Evolutionary conservation across 192 early-diverging fungal genomes (phyloP), one percentile per base, ranked within the genome.

Genomic region (Linnemannia exigua): DNA sequence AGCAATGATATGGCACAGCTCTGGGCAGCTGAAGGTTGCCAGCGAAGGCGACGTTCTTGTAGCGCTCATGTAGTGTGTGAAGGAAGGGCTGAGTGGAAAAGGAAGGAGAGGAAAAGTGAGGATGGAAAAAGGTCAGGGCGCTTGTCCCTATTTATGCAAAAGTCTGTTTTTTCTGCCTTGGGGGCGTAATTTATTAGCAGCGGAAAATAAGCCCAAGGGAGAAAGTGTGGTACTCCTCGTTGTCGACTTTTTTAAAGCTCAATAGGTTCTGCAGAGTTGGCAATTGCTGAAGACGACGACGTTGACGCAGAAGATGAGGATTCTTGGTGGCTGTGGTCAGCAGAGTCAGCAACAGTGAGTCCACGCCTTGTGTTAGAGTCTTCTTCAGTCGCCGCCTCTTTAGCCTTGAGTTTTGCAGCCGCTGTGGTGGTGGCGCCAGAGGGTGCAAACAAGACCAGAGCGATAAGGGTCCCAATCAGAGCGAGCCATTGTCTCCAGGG

Each of bases 391-490:
- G n/a, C 54, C 0, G 54, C n/a, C 25, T 61, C n/a, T 12, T 61
- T 28, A 11, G 58, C 28, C 58, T 31, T 63, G 28, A 63, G 58
- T 63, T 11, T 63, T 31, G 58, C 58, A 12, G 58, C 28, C 25
- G 52, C 52, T n/a, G n/a, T n/a, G n/a, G n/a, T n/a, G 28, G 58
- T 63, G 28, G 58, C n/a, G 28, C 58, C 58, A 63, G 58, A 63
- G 28, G 58, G 58, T 16, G 58, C 28, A 63, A 63, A 63, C 28
- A 63, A 25, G 58, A 63, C 22, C 12, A 63, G 28, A 11, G 58
- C 58, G 12, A 63, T 3, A 28, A 63, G 28, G 12, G 58, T 63
- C 25, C 58, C 28, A 11, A 63, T 6, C 14, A 63, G 31, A 12
- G 28, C 28, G 12, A 63, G 14, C 58, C 58, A 63, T 15, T 63